phyloP scores from a whole-genome alignment of 2,329 filamentous ascomycete species.

The Cytospora chrysosperma region DNA sequence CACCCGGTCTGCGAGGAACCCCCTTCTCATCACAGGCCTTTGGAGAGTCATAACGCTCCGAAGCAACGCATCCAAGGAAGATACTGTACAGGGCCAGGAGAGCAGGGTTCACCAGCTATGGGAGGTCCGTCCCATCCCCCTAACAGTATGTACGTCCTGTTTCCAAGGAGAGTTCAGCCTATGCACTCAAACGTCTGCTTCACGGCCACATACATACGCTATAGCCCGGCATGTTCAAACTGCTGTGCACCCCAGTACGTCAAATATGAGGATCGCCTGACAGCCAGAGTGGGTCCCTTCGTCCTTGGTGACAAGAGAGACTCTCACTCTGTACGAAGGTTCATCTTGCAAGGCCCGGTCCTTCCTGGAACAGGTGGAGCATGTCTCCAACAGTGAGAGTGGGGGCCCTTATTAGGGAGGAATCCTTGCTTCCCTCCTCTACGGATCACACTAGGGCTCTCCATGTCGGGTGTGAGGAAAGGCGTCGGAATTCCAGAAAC shows the following conservation, averaged over 20 bases:
- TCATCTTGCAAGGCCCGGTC: conserved; percentile 6
- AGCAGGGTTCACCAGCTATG: background rate
- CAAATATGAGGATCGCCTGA: background rate
- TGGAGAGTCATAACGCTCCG: background rate
- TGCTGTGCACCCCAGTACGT: background rate
- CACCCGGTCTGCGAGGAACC: background rate
- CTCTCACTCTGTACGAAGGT: background rate
- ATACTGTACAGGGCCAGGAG: too few species aligned
- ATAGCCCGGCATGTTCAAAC: conserved; percentile 1
- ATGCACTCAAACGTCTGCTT: conserved; percentile 4
- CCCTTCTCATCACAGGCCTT: background rate
- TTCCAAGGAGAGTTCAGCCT: background rate
- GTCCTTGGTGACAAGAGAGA: background rate
- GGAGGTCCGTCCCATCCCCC: background rate
- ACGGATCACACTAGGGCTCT: background rate
- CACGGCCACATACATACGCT: conserved; percentile 4
- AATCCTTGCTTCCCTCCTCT: background rate
- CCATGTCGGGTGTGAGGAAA: background rate
- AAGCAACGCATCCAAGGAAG: too few species aligned
- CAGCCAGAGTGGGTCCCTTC: background rate
- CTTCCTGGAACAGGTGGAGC: conserved; percentile 19
- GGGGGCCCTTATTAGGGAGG: background rate
- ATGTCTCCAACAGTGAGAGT: conserved; percentile 14
- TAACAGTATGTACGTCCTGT: background rate
- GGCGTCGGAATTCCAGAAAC: background rate